Evolutionary conservation across 768 basidiomycete species (phyloP), one percentile per base, ranked within the genome.

Genomic region (Calocybe cyanea): DNA sequence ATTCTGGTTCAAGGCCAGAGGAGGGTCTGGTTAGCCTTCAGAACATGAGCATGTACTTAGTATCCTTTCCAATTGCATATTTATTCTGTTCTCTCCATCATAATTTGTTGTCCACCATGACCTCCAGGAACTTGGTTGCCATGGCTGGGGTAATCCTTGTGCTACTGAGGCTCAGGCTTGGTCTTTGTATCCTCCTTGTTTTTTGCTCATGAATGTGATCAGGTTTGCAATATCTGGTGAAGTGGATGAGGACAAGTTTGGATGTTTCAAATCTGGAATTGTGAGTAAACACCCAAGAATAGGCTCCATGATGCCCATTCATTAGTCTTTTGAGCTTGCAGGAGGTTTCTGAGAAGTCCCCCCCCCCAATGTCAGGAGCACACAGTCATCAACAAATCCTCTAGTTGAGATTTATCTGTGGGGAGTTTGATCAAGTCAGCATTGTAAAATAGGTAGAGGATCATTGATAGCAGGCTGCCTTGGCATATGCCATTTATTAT

Each of bases 371-470:
- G 25, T 52, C 35, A 57, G 44, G 9, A 49, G 17, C 11, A 41
- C 42, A 4, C 38, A 15, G 44, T 60, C 54, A 32, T 62, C 55
- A 17, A 60, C 48, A 32, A 52, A 57, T 4, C 38, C 53, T 3
- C 40, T 3, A 39, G 14, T 41, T 49, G 32, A 15, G 39, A 14
- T 31, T 46, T 45, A 6, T 33, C 20, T 14, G 35, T 38, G 8
- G 49, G 31, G 2, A 57, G 33, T 7, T 58, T 48, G 1, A 65
- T 25, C 2, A 62, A 33, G 38, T 48, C 50, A 28, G 54, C 40
- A 43, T 52, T 56, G 34, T 62, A 60, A 36, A 61, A 52, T 5
- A 56, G 45, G 41, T 61, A 66, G 0, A 57, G 45, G 3, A 61
- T 52, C 32, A 46, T 45, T 0, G 60, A 62, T 5, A 57, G 19